Conservation (phyloP, 2,329 filamentous ascomycete species). For the Arachnopeziza araneosa region DNA sequence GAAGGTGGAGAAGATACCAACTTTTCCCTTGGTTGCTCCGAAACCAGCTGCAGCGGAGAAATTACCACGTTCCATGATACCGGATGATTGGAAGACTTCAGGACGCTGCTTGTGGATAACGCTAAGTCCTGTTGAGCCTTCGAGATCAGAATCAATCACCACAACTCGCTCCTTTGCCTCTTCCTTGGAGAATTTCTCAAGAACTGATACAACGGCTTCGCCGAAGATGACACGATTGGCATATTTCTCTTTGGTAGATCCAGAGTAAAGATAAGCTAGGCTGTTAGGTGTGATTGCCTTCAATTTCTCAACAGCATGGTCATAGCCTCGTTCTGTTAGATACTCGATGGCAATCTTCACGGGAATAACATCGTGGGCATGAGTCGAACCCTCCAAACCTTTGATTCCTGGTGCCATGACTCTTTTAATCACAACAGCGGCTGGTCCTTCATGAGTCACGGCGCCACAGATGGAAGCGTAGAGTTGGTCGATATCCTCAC, state of each 20-base stretch:
- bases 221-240: conserved; percentile 36
- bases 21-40: conserved; percentile 32
- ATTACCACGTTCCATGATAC: conserved; percentile 37
- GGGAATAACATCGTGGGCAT: conserved; percentile 35
- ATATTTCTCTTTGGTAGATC: conserved; percentile 33
- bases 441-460: conserved; percentile 31
- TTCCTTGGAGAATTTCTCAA: conserved; percentile 33
- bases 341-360: conserved; percentile 34
- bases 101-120: conserved; percentile 33
- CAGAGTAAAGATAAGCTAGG: conserved; percentile 26
- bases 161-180: conserved; percentile 34
- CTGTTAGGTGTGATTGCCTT: conserved; percentile 18
- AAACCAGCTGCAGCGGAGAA: conserved; percentile 37
- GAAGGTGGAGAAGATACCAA: conserved; percentile 37
- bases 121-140: conserved; percentile 36
- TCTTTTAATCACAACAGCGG: conserved; percentile 24
- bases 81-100: conserved; percentile 34
- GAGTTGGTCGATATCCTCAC: conserved; percentile 34
- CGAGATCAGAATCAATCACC: conserved; percentile 37
- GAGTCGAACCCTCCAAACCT: conserved; percentile 30
- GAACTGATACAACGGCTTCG: conserved; percentile 34
- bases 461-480: conserved; percentile 31
- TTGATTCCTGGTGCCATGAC: conserved; percentile 35
- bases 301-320: conserved; percentile 12
- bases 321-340: conserved; percentile 34